These are phyloP conservation scores for Xylariales sp. DNA, from an alignment of 2,329 filamentous ascomycete species.

Conservation along the genomic window DNA sequence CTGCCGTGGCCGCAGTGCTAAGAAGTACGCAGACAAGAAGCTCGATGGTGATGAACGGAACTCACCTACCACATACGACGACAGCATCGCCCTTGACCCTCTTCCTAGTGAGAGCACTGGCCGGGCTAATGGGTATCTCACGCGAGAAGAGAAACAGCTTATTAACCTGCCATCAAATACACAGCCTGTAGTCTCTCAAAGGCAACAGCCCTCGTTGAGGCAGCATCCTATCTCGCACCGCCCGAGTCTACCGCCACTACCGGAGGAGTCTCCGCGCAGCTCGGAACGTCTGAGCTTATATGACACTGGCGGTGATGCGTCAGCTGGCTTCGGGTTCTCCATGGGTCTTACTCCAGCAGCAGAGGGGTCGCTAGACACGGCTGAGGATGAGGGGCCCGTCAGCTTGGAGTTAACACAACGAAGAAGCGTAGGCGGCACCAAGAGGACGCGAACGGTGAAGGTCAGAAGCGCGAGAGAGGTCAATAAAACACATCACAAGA, in stretches of 20 bases:
- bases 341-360: neutral
- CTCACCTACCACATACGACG: neutral
- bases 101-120: neutral
- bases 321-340: neutral
- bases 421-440: neutral
- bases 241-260: conserved; percentile 1
- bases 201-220: neutral
- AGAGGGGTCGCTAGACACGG: neutral
- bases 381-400: neutral
- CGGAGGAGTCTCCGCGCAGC: conserved; percentile 1
- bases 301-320: neutral
- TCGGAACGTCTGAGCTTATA: conserved; percentile 2
- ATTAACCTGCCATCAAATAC: neutral
- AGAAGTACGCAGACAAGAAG: neutral
- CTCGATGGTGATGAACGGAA: neutral
- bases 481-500: too few species aligned
- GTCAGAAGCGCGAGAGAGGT: neutral
- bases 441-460: neutral
- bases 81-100: neutral
- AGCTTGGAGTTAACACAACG: neutral
- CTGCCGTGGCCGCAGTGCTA: neutral
- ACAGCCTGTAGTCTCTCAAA: neutral
- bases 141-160: neutral
- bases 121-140: neutral
- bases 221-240: neutral